Evolutionary conservation across 495 filamentous ascomycete species (phyloP), one percentile per base, ranked within the genome.

Genomic region (Hypoxylon lienhwacheense): DNA sequence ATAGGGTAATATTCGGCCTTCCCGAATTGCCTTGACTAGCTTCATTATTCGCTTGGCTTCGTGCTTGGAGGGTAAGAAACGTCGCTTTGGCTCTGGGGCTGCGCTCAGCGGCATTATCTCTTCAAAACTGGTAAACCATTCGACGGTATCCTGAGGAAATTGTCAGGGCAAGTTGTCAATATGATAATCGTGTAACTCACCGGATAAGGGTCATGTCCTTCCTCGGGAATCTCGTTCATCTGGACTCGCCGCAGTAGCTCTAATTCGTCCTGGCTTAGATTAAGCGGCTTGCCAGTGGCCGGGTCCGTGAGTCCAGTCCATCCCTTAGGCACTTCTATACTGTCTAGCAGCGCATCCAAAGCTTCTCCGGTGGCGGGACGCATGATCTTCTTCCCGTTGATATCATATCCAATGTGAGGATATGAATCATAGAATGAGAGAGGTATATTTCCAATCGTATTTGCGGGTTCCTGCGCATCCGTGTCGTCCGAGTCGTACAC

Each of bases 11-110:
- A 98, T 98, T 22, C 90, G 84, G 24, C 95, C 95, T 72, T 97
- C 92, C 32, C 85, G 80, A 52, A 98, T 98, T 16, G 93, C 93
- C 66, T 88, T 90, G 29, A 97, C 93, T 58, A 98, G 85, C 76
- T 98, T 97, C 91, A 97, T 96, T 37, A 98, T 82, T 52, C 91
- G 80, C 80, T 96, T 97, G 12, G 89, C 86, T 73, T 98, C 93
- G 63, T 97, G 90, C 72, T 96, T 97, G n/a, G 95, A 97, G 7
- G 95, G 93, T 11, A 97, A 74, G 66, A 97, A 98, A 60, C 93
- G 86, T 34, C 92, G 81, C 74, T 98, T 98, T 4, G 93, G 93
- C 65, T 98, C 93, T 28, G 93, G 93, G 4, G 91, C 92, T 32
- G 90, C 84, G 69, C 90, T 96, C 43, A 98, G 71, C 6, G 93